phyloP scores from a whole-genome alignment of 169 alveolate genomes.

The Eimeria praecox region DNA sequence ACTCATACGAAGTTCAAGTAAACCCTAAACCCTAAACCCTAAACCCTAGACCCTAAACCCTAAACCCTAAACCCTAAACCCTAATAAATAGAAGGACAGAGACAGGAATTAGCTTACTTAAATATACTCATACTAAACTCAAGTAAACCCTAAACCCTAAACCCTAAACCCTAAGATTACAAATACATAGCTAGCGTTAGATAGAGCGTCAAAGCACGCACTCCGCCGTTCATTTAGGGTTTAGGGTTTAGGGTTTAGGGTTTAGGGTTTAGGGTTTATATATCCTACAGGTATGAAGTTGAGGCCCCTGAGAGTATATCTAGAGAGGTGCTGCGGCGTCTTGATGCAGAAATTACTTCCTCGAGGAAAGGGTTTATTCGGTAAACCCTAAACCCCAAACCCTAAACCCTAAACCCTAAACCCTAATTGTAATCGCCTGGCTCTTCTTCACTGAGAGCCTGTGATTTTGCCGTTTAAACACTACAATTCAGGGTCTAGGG shows the following conservation, averaged over 20 bases:
- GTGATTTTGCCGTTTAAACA: too few relatives aligned
- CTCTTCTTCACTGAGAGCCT: constrained; percentile 17
- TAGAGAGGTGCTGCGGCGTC: constrained; percentile 40
- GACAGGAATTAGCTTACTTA: too few relatives aligned
- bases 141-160: too few relatives aligned
- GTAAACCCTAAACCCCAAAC: neutral
- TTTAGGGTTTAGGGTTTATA: neutral
- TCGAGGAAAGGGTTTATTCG: constrained; percentile 76
- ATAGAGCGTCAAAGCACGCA: neutral
- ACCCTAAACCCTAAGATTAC: too few relatives aligned
- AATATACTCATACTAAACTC: too few relatives aligned
- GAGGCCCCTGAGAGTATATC: constrained; percentile 72
- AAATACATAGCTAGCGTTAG: too few relatives aligned
- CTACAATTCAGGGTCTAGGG: neutral
- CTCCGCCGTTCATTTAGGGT: too few relatives aligned
- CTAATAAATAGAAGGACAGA: too few relatives aligned
- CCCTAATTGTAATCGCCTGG: neutral
- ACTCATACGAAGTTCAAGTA: neutral
- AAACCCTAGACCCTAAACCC: constrained; percentile 32
- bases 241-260: neutral
- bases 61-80: too few relatives aligned
- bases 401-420: neutral
- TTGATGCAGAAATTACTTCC: constrained; percentile 74
- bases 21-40: too few relatives aligned
- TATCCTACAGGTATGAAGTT: constrained; percentile 78